Conservation (phyloP, 768 basidiomycete species). For the Tylopilus cervinicoccineus region DNA sequence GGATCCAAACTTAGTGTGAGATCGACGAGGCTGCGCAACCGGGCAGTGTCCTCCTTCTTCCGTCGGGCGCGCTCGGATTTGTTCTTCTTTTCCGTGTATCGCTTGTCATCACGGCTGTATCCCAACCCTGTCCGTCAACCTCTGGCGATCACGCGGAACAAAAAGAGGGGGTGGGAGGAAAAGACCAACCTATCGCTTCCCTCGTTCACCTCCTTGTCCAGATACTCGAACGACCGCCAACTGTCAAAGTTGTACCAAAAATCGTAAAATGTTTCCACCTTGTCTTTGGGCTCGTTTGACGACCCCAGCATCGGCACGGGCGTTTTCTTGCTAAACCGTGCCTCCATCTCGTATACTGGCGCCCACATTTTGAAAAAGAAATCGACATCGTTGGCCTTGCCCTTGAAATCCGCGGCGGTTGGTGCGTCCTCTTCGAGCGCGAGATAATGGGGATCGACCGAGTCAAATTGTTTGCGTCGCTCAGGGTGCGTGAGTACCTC, state of each 20-base stretch:
- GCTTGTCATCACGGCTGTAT: slow-evolving; percentile 91
- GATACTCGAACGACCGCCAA: slow-evolving; percentile 97
- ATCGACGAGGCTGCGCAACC: slow-evolving; percentile 85
- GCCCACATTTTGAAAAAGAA: slow-evolving; percentile 70
- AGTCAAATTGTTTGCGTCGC: slow-evolving; percentile 92
- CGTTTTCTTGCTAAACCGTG: slow-evolving; percentile 84
- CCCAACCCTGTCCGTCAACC: slow-evolving; percentile 9
- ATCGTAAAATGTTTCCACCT: slow-evolving; percentile 93
- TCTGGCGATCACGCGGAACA: neutral
- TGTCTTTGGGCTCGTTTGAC: slow-evolving; percentile 66
- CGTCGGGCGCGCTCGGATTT: slow-evolving; percentile 91
- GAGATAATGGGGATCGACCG: slow-evolving; percentile 78
- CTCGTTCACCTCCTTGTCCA: slow-evolving; percentile 98
- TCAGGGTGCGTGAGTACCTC: slow-evolving; percentile 88
- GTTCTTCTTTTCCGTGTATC: slow-evolving; percentile 99
- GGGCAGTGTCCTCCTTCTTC: slow-evolving; percentile 96
- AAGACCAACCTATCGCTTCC: slow-evolving; percentile 82
- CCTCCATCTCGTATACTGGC: slow-evolving; percentile 86
- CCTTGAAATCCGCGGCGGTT: slow-evolving; percentile 54
- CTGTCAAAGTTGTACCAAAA: slow-evolving; percentile 99
- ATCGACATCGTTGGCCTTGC: slow-evolving; percentile 44
- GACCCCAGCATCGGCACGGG: slow-evolving; percentile 82
- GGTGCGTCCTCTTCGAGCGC: slow-evolving; percentile 79
- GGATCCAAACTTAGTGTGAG: slow-evolving; percentile 80
- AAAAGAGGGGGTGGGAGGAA: too few species aligned